phyloP scores from a whole-genome alignment of 2,329 filamentous ascomycete genomes.

The Sporothrix inflata region DNA sequence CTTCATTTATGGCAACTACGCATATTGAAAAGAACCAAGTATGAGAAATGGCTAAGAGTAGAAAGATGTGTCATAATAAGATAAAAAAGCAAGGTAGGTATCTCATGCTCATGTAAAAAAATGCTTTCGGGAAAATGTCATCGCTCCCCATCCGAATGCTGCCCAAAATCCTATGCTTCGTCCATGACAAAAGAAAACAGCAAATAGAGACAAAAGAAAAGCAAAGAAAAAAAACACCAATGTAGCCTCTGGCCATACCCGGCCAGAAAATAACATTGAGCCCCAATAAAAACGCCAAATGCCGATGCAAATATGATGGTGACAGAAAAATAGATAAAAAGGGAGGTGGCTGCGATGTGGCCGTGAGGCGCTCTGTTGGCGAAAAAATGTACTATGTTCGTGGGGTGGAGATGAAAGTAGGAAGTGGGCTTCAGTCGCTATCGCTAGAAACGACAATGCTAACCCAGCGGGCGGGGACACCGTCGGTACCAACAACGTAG shows the following conservation, averaged over 20 bases:
- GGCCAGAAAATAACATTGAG: no score
- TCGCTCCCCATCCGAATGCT: constrained; percentile 18
- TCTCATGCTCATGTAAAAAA: constrained; percentile 22
- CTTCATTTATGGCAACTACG: background rate
- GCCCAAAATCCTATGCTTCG: background rate
- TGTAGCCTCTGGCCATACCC: no score
- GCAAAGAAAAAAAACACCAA: background rate
- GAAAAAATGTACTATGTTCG: background rate
- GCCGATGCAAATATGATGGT: constrained; percentile 18
- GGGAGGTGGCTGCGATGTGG: background rate
- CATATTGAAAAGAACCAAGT: background rate
- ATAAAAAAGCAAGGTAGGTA: constrained; percentile 13
- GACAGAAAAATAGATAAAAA: background rate
- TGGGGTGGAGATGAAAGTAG: background rate
- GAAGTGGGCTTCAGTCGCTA: background rate
- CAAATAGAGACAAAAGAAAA: background rate
- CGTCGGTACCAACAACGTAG: constrained; percentile 61
- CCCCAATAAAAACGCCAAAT: background rate
- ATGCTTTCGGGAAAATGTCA: background rate
- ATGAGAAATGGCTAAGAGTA: background rate
- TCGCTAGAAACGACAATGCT: constrained; percentile 36
- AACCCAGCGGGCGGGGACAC: constrained; percentile 64
- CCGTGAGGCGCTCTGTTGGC: background rate
- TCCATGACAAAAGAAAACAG: background rate
- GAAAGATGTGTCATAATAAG: background rate